phyloP scores from a whole-genome alignment of 2,329 filamentous ascomycete genomes.

The Cercospora sp. region DNA sequence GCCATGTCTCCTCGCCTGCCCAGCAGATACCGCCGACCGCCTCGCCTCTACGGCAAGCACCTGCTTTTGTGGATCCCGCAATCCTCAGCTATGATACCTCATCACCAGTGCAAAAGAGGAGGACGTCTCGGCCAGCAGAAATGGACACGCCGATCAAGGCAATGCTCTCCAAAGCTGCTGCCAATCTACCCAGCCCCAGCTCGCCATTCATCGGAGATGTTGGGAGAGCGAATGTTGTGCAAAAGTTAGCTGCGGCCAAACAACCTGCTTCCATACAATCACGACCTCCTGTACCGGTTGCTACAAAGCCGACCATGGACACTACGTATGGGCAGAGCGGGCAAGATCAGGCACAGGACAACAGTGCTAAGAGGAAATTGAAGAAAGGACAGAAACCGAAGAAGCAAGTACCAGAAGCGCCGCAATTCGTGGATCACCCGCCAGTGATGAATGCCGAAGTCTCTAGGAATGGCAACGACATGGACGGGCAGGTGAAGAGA shows the following conservation, averaged over 20 bases:
- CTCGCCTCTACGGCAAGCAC: constrained; percentile 41
- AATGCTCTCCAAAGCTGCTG: constrained; percentile 39
- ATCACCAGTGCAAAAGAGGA: constrained; percentile 34
- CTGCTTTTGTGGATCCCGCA: constrained; percentile 73
- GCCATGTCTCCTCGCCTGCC: constrained; percentile 20
- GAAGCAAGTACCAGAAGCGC: constrained; percentile 31
- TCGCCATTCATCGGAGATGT: constrained; percentile 43
- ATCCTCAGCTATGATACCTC: constrained; percentile 67
- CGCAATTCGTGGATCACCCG: constrained; percentile 31
- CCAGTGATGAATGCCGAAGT: constrained; percentile 40
- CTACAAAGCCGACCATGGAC: constrained; percentile 17
- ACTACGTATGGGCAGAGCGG: constrained; percentile 1
- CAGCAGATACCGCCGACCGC: constrained; percentile 28
- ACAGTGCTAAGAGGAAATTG: constrained; percentile 48
- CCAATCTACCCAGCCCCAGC: constrained; percentile 40
- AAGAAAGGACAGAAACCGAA: constrained; percentile 48
- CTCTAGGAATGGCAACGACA: constrained; percentile 42
- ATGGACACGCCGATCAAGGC: constrained; percentile 49
- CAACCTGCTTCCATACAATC: constrained; percentile 7
- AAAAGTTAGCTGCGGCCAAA: constrained; percentile 27
- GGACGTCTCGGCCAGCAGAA: constrained; percentile 26
- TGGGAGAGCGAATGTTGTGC: constrained; percentile 29
- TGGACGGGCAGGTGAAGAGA: constrained; percentile 45
- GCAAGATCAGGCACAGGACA: constrained; percentile 30
- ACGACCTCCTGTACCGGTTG: constrained; percentile 13